Evolutionary conservation across 2,329 filamentous ascomycete genomes (phyloP), one percentile per base, ranked within the genome.

Genomic region (Daldinia sp.): DNA sequence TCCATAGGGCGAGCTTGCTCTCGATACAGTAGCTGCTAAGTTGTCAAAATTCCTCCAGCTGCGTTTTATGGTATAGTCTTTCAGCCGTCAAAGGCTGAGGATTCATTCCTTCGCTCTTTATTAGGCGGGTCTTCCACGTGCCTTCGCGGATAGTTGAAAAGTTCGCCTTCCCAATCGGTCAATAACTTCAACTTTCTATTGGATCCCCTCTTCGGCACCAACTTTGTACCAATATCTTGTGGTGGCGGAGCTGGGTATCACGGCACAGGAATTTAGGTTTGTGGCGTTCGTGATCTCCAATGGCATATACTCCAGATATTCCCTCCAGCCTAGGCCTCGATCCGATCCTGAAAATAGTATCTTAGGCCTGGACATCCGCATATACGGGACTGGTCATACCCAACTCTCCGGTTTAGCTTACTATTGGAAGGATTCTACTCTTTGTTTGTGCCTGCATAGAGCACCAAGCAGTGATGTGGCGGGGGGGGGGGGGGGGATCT

Each of bases 391-490:
- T 59, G 41, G 62, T 67, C 26, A 60, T 33, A 64, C 62, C 64
- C 60, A 63, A 41, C 55, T 55, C 23, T 33, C 48, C 57, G 51
- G 61, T 53, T 57, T 35, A 61, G 69, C 69, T 72, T 72, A 72
- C 69, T 72, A 67, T 51, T 20, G 56, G 42, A 51, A 72, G 69
- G 69, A 72, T 72, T 64, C 59, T 9, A 56, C 6, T n/a, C 26
- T 53, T 50, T 23, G 26, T 51, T 59, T 56, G 51, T 12, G 44
- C 61, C 23, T 55, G 63, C 63, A 61, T 64, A 57, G 53, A 56
- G 39, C 23, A 55, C 30, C 26, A 63, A 55, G 64, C 46, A 56
- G 39, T 46, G 48, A 65, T 65, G 64, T 35, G 61, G 61, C 67
- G 67, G 56, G 61, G 64, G 59, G 61, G 55, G n/a, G 67, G 56